Conservation (phyloP, 306 rosid species). For the cucumber (Cucumis sativus) region DNA sequence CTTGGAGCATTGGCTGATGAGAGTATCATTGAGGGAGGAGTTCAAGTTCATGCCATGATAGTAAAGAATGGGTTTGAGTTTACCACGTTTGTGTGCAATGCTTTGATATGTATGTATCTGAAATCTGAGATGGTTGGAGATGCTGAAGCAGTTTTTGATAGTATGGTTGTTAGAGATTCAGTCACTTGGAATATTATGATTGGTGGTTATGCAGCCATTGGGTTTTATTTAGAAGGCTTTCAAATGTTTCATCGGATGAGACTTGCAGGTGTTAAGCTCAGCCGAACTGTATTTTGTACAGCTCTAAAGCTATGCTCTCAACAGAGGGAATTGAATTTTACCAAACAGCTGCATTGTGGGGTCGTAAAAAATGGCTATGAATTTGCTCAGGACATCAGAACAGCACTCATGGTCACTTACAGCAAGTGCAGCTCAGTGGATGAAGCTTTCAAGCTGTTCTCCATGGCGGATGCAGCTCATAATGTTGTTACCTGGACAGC, state of each 20-base stretch:
- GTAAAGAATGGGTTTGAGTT: conserved; percentile 55
- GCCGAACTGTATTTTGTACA: conserved; percentile 39
- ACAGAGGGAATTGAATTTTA: conserved; percentile 32
- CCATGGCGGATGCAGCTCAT: conserved; percentile 23
- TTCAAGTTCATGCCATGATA: conserved; percentile 49
- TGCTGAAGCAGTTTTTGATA: conserved; percentile 50
- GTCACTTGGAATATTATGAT: conserved; percentile 78
- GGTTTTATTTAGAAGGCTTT: conserved; percentile 46
- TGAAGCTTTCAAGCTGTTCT: conserved; percentile 45
- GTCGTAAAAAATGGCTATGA: conserved; percentile 47
- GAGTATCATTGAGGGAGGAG: conserved; percentile 34
- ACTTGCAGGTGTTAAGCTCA: conserved; percentile 38
- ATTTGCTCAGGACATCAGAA: conserved; percentile 32
- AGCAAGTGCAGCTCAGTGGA: conserved; percentile 53
- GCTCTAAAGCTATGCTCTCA: conserved; percentile 51
- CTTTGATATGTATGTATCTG: conserved; percentile 55
- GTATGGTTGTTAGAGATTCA: conserved; percentile 35
- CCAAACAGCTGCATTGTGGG: conserved; percentile 47
- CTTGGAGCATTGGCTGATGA: conserved; percentile 48
- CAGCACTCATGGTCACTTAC: conserved; percentile 61
- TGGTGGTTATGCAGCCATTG: conserved; percentile 47
- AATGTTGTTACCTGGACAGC: conserved; percentile 89
- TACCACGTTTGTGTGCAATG: conserved; percentile 36
- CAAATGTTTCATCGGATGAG: conserved; percentile 46
- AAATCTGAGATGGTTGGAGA: conserved; percentile 44